A percentile compares a stretch with the other conserved stretches of the same genome.
phyloP scores from a whole-genome alignment of 2,329 filamentous ascomycete genomes.

The Blumeria graminis region DNA sequence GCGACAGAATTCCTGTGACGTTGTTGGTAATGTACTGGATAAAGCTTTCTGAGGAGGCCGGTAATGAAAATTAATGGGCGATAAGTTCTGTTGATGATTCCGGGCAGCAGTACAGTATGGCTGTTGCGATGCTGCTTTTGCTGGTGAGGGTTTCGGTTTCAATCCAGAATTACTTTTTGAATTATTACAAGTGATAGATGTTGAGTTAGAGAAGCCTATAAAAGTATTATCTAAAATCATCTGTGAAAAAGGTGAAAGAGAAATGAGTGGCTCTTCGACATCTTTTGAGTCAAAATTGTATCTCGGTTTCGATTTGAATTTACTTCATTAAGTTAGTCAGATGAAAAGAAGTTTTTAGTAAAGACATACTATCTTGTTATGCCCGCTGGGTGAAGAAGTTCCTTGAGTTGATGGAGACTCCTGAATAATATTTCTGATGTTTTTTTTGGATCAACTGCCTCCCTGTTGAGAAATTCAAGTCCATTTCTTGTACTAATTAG shows the following conservation, averaged over 20 bases:
- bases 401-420: constrained; percentile 49
- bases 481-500: constrained; percentile 24
- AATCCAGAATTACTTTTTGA: background rate
- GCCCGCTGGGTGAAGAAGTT: constrained; percentile 47
- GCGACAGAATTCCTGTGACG: too few species aligned
- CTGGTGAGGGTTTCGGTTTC: background rate
- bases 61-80: too few species aligned
- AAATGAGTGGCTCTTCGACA: constrained; percentile 5
- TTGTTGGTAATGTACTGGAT: too few species aligned
- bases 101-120: too few species aligned
- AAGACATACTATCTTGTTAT: constrained; percentile 29
- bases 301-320: constrained; percentile 29
- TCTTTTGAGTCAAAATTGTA: constrained; percentile 3
- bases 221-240: constrained; percentile 14
- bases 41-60: too few species aligned
- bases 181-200: constrained; percentile 4
- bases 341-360: background rate
- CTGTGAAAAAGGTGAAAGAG: constrained; percentile 14
- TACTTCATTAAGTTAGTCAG: constrained; percentile 19
- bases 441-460: constrained; percentile 32
- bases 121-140: background rate
- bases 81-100: too few species aligned
- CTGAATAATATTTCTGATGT: constrained; percentile 43
- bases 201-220: constrained; percentile 11
- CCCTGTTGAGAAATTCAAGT: constrained; percentile 45